Evolutionary conservation across 75 land plant genomes (phyloP).

Genomic region (Picea glauca): DNA sequence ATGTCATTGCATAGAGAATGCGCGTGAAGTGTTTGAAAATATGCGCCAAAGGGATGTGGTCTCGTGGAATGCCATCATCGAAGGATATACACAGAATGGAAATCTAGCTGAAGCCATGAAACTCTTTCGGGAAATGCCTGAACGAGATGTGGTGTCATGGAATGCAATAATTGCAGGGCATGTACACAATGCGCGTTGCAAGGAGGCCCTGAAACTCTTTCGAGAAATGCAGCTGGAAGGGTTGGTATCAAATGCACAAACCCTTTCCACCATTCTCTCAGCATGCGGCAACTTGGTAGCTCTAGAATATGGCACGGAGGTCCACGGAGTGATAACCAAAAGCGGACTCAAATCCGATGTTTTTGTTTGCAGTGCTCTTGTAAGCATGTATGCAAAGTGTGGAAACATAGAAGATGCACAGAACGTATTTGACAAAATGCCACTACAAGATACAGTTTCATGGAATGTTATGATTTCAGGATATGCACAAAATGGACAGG

Average conservation of each 20-base stretch:
- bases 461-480: constrained; percentile 21
- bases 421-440: neutral
- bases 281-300: too few species aligned
- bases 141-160: constrained; percentile 2
- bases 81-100: constrained; percentile 22
- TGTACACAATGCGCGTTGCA: too few species aligned
- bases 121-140: constrained; percentile 14
- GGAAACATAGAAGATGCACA: neutral
- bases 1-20: constrained; percentile 19
- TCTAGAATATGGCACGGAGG: too few species aligned
- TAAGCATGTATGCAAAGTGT: neutral
- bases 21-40: constrained; percentile 12
- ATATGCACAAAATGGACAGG: constrained; percentile 22
- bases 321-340: too few species aligned
- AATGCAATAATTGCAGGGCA: too few species aligned
- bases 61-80: constrained; percentile 31
- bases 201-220: too few species aligned
- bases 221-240: too few species aligned
- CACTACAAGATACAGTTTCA: neutral
- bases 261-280: too few species aligned
- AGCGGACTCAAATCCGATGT: too few species aligned
- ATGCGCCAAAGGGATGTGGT: constrained; percentile 22
- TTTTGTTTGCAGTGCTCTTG: too few species aligned
- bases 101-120: constrained; percentile 15
- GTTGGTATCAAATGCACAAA: too few species aligned